Percentiles rank a stretch among this genome's conserved stretches.
These are phyloP conservation scores for Adenanthera pavonina DNA, from an alignment of 306 rosid species.

Conservation along the genomic window DNA sequence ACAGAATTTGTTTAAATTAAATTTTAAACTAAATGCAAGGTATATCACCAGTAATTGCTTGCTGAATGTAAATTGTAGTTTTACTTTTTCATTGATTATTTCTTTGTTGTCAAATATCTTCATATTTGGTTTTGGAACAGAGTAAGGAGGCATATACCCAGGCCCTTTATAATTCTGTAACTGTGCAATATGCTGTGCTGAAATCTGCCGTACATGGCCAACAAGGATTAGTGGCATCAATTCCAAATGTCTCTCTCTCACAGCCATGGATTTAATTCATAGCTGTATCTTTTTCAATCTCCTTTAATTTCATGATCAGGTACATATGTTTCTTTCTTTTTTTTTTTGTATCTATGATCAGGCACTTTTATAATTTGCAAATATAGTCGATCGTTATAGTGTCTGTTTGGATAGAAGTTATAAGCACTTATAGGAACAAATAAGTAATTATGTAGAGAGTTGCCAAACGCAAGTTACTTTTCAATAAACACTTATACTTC, in stretches of 20 bases:
- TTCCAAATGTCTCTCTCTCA: slow-evolving; percentile 67
- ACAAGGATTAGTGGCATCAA: slow-evolving; percentile 75
- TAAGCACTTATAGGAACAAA: no score
- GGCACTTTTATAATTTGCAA: slow-evolving; percentile 4
- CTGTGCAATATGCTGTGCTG: slow-evolving; percentile 80
- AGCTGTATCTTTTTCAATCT: slow-evolving; percentile 32
- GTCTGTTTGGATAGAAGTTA: no score
- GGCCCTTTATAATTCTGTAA: slow-evolving; percentile 62
- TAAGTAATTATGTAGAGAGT: no score
- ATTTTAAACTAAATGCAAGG: background rate
- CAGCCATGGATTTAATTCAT: slow-evolving; percentile 83
- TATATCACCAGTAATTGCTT: background rate
- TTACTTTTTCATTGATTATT: slow-evolving; percentile 3
- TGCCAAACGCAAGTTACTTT: no score
- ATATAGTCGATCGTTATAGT: slow-evolving; percentile 19
- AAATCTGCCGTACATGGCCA: slow-evolving; percentile 71
- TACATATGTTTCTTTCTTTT: slow-evolving; percentile 28
- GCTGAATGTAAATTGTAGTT: slow-evolving; percentile 22
- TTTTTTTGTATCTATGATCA: background rate
- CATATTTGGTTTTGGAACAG: slow-evolving; percentile 53
- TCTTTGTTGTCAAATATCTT: slow-evolving; percentile 12
- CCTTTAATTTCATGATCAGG: slow-evolving; percentile 52
- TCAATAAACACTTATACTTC: no score
- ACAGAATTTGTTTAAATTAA: background rate
- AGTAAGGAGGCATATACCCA: slow-evolving; percentile 73